Conservation (phyloP, 768 basidiomycete species). For the Auricularia sp. region DNA sequence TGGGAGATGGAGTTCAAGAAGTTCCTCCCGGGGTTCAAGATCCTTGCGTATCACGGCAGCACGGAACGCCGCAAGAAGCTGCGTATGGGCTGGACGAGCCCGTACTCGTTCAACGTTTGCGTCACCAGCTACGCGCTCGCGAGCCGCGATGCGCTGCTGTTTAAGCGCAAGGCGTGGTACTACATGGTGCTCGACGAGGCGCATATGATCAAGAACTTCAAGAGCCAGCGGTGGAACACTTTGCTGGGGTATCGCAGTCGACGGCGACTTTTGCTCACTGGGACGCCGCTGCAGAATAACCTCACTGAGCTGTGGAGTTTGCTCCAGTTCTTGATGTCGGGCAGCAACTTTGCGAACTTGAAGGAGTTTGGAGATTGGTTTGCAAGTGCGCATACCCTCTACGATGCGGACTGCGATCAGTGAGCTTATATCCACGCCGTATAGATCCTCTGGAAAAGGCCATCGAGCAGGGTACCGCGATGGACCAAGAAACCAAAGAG, state of each 20-base stretch:
- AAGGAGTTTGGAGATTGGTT: conserved; percentile 97
- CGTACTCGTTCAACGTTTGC: conserved; percentile 85
- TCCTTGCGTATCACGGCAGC: conserved; percentile 82
- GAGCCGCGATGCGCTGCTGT: conserved; percentile 82
- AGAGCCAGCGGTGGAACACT: conserved; percentile 87
- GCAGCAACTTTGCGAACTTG: conserved; percentile 77
- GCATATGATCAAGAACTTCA: conserved; percentile 97
- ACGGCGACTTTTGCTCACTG: conserved; percentile 81
- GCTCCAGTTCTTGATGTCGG: conserved; percentile 88
- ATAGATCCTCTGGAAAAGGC: conserved; percentile 89
- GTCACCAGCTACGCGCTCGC: conserved; percentile 91
- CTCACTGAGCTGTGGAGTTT: conserved; percentile 92
- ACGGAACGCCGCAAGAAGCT: conserved; percentile 84
- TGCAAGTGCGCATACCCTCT: conserved; percentile 53
- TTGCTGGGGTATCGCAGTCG: conserved; percentile 81
- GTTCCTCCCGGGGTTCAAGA: conserved; percentile 80
- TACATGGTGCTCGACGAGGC: conserved; percentile 96
- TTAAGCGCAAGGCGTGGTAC: conserved; percentile 89
- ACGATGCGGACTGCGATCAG: background rate
- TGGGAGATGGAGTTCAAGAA: conserved; percentile 98
- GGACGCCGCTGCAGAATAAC: conserved; percentile 95
- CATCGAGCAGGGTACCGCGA: conserved; percentile 67
- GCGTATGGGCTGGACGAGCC: conserved; percentile 84
- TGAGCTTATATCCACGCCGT: conserved; percentile 3
- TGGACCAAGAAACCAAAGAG: conserved; percentile 77